Conservation (phyloP, 495 filamentous ascomycete species). For the Evansstolkia leycettana region DNA sequence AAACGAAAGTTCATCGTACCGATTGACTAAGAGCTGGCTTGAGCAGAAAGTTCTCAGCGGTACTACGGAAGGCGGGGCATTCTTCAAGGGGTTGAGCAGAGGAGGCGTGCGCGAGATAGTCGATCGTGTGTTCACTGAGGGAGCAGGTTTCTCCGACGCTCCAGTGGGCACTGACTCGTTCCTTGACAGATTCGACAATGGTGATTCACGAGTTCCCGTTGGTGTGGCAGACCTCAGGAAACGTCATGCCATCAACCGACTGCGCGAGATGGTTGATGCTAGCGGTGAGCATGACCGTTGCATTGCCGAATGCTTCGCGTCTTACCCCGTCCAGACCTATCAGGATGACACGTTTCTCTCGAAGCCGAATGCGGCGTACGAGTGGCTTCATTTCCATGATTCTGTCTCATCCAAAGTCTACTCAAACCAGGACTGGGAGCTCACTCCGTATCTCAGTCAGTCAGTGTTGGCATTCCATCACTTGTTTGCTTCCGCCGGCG, state of each 20-base stretch:
- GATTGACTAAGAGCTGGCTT: slow-evolving; percentile 70
- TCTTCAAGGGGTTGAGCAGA: slow-evolving; percentile 63
- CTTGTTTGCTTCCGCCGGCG: slow-evolving; percentile 56
- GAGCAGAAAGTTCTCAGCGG: slow-evolving; percentile 64
- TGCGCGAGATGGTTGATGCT: slow-evolving; percentile 83
- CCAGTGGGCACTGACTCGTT: slow-evolving; percentile 22
- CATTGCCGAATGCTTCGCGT: slow-evolving; percentile 66
- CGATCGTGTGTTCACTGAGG: slow-evolving; percentile 73
- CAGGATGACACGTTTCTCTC: slow-evolving; percentile 86
- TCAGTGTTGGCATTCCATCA: slow-evolving; percentile 83
- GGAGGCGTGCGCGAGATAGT: slow-evolving; percentile 75
- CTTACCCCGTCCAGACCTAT: slow-evolving; percentile 75
- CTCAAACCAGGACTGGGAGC: slow-evolving; percentile 74
- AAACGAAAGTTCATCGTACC: slow-evolving; percentile 29
- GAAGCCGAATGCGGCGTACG: slow-evolving; percentile 76
- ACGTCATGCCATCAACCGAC: slow-evolving; percentile 59
- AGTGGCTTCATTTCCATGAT: slow-evolving; percentile 94
- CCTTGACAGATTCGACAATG: slow-evolving; percentile 19
- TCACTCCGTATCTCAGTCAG: slow-evolving; percentile 72
- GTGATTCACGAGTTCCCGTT: slow-evolving; percentile 17
- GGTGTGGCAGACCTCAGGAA: slow-evolving; percentile 66
- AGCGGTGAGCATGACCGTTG: slow-evolving; percentile 83
- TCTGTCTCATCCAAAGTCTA: slow-evolving; percentile 61
- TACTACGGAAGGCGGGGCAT: slow-evolving; percentile 60
- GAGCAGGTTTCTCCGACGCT: slow-evolving; percentile 65